Conservation (phyloP, 306 rosid species). For the Trifolium fragiferum region DNA sequence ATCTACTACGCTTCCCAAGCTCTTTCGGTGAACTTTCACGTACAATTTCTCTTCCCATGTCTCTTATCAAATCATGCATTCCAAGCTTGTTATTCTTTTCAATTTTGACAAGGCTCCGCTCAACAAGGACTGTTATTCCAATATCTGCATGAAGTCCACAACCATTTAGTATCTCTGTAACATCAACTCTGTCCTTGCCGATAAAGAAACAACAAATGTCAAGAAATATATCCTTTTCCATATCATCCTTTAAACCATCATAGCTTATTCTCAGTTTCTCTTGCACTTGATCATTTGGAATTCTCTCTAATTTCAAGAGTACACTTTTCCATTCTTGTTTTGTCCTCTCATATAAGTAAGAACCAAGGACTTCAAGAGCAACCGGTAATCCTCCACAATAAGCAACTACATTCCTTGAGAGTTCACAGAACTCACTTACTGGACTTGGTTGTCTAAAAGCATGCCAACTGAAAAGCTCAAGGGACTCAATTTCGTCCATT, state of each 20-base stretch:
- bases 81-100: conserved; percentile 32
- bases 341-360: conserved; percentile 36
- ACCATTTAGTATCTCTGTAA: conserved; percentile 34
- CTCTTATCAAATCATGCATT: conserved; percentile 42
- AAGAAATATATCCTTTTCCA: conserved; percentile 44
- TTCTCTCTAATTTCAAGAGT: conserved; percentile 37
- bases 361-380: conserved; percentile 52
- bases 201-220: conserved; percentile 54
- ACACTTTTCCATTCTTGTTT: conserved; percentile 36
- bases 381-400: conserved; percentile 51
- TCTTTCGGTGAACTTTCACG: conserved; percentile 11
- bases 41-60: conserved; percentile 54
- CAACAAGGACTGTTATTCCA: conserved; percentile 40
- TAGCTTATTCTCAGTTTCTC: conserved; percentile 34
- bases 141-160: conserved; percentile 46
- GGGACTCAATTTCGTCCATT: conserved; percentile 36
- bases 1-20: conserved; percentile 34
- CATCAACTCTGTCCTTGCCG: conserved; percentile 33
- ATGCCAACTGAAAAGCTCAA: conserved; percentile 42
- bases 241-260: conserved; percentile 21
- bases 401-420: conserved; percentile 12
- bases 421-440: background rate
- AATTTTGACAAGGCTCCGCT: conserved; percentile 41
- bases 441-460: conserved; percentile 32
- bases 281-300: conserved; percentile 42